Percentiles rank a stretch among this genome's conserved stretches.
These are phyloP conservation scores for Apiospora phragmitis DNA, from an alignment of 2,329 filamentous ascomycete species.

Conservation along the genomic window DNA sequence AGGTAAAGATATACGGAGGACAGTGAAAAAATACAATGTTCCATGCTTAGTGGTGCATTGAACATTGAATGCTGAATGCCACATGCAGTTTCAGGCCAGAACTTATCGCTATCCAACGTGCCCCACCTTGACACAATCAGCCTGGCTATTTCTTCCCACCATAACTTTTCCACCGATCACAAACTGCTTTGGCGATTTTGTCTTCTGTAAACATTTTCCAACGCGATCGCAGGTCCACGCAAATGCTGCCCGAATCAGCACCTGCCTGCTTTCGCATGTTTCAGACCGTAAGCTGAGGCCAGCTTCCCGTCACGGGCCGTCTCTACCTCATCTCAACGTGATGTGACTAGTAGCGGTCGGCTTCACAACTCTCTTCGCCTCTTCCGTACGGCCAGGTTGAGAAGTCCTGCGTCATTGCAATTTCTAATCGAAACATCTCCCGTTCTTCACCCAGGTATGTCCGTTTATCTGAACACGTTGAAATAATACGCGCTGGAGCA, in stretches of 20 bases:
- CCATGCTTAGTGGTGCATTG: too few species aligned
- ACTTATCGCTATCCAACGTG: neutral
- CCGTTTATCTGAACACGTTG: neutral
- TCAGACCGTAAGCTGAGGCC: constrained; percentile 4
- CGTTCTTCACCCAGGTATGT: neutral
- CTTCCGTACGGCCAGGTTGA: constrained; percentile 1
- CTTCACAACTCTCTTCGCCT: neutral
- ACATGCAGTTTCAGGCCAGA: neutral
- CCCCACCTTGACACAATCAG: neutral
- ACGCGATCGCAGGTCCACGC: neutral
- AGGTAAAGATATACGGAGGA: too few species aligned
- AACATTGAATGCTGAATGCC: too few species aligned
- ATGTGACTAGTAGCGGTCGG: neutral
- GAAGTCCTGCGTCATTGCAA: neutral
- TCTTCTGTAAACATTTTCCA: neutral
- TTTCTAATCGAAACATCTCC: neutral
- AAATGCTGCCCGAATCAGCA: neutral
- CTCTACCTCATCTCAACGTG: neutral
- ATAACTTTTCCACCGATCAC: neutral
- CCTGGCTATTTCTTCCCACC: neutral
- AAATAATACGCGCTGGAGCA: neutral
- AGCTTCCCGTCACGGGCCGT: constrained; percentile 1
- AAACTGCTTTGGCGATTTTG: neutral
- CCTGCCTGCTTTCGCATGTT: neutral
- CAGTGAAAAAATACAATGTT: too few species aligned